Conservation (phyloP, 768 basidiomycete genomes). For the Lactarius indigo region DNA sequence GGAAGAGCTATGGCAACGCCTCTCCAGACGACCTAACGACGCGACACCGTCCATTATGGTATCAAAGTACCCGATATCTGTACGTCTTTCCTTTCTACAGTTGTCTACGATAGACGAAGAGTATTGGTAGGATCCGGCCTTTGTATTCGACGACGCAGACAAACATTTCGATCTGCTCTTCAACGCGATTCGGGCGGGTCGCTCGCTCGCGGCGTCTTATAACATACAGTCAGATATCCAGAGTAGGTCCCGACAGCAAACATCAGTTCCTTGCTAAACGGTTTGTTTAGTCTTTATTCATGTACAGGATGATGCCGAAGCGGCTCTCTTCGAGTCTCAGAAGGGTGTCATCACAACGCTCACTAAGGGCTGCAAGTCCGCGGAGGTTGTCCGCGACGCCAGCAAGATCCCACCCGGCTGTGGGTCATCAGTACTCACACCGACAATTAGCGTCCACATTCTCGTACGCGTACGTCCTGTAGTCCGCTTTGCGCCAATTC, state of each 20-base stretch:
- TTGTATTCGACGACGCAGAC: slow-evolving; percentile 69
- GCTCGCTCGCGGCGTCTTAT: slow-evolving; percentile 87
- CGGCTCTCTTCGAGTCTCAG: slow-evolving; percentile 67
- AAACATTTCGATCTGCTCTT: slow-evolving; percentile 81
- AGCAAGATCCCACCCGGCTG: slow-evolving; percentile 83
- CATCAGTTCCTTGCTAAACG: neutral
- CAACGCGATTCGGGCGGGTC: slow-evolving; percentile 68
- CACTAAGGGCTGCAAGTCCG: slow-evolving; percentile 83
- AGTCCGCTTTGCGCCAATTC: neutral
- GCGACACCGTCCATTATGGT: slow-evolving; percentile 87
- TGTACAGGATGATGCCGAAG: slow-evolving; percentile 59
- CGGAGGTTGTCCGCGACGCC: slow-evolving; percentile 59
- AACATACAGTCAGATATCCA: slow-evolving; percentile 84
- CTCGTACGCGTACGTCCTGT: slow-evolving; percentile 69
- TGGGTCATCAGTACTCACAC: slow-evolving; percentile 75
- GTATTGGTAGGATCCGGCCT: slow-evolving; percentile 51
- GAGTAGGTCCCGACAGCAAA: slow-evolving; percentile 42
- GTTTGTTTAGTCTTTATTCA: slow-evolving; percentile 72
- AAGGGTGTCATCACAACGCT: slow-evolving; percentile 71
- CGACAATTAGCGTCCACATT: slow-evolving; percentile 72
- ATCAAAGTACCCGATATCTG: slow-evolving; percentile 73
- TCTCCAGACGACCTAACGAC: slow-evolving; percentile 83
- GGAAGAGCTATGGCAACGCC: slow-evolving; percentile 96
- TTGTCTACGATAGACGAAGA: neutral
- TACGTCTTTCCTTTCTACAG: slow-evolving; percentile 39